Base-by-base conservation (phyloP, 495 filamentous ascomycete species). In the Aspergillus haitiensis region DNA sequence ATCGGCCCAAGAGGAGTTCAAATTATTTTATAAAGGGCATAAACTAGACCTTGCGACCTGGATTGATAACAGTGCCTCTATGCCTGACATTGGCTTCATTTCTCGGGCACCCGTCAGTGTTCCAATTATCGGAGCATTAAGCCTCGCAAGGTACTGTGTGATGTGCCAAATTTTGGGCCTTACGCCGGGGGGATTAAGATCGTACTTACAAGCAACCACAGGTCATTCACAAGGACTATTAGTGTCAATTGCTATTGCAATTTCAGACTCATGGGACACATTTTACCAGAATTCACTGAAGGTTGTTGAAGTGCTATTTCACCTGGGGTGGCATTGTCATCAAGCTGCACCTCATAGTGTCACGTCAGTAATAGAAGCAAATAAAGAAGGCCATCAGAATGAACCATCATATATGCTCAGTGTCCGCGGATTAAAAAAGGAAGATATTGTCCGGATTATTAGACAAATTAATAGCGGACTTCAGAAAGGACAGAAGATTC, bases 211-310 rank as follows among this genome's bases (percentile, higher is more conserved):
- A 10, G 67, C 63, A 5, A 64, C 64, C 11, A 70, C 72, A 1
- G 73, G 73, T 3, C 73, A 76, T 49, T 73, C 70, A 16, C 73
- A 74, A 40, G 70, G 69, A 9, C 53, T 73, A 7, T 13, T 75
- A 8, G 59, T 63, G 6, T 63, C 72, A 8, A 62, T 65, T 33
- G 67, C 44, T 12, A 62, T 73, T 11, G 62, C 73, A 7, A 45
- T 57, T 1, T 70, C 71, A 0, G 59, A 66, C 27, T 67, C 66
- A 1, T 75, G 71, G 71, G 58, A 68, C 7, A 56, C 61, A 0
- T 75, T 73, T 34, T 60, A 69, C 37, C 58, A 56, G 3, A 42
- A 52, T 21, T 46, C 34, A 13, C 56, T 18, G 2, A 9, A 50
- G 9, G 56, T 52, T 7, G 6, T 64, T 1, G 62, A 64, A 45